Percentiles rank a stretch among this genome's conserved stretches.
These are phyloP conservation scores for Lagerstroemia speciosa DNA, from an alignment of 345 rosid genomes.

Conservation along the genomic window DNA sequence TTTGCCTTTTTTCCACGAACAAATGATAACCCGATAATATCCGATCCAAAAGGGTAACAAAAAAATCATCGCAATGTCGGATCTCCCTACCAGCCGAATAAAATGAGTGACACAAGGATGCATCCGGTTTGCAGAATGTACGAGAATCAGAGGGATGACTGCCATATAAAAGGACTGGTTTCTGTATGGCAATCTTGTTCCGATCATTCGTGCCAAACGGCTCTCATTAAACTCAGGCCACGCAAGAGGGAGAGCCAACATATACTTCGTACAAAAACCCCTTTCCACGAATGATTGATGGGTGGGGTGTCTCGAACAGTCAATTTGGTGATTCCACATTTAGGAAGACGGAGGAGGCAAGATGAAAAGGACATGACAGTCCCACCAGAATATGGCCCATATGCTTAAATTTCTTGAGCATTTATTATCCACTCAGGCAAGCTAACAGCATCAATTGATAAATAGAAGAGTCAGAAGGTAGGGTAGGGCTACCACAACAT, in stretches of 20 bases:
- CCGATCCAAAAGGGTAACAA: too few species aligned
- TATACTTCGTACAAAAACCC: constrained; percentile 27
- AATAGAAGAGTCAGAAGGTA: constrained; percentile 13
- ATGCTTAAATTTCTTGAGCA: constrained; percentile 16
- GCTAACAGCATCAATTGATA: constrained; percentile 35
- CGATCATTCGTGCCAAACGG: too few species aligned
- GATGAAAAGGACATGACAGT: not conserved
- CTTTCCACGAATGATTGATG: constrained; percentile 28
- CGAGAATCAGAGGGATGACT: too few species aligned
- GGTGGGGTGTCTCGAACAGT: constrained; percentile 11
- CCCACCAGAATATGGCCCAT: constrained; percentile 8
- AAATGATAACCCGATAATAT: not conserved
- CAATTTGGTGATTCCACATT: constrained; percentile 21
- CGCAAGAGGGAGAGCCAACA: constrained; percentile 20
- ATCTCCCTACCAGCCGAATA: too few species aligned
- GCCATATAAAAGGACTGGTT: too few species aligned
- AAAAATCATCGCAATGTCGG: too few species aligned
- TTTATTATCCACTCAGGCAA: constrained; percentile 36
- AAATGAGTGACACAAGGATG: too few species aligned
- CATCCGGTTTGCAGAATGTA: too few species aligned
- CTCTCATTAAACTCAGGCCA: too few species aligned
- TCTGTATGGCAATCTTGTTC: too few species aligned
- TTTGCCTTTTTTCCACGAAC: not conserved
- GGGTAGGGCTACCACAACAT: not conserved
- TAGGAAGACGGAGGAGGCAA: not conserved